A percentile compares a stretch with the other conserved stretches of the same genome.
Evolutionary conservation across 345 rosid species (phyloP).

Genomic region (Citrus cavaleriei): DNA sequence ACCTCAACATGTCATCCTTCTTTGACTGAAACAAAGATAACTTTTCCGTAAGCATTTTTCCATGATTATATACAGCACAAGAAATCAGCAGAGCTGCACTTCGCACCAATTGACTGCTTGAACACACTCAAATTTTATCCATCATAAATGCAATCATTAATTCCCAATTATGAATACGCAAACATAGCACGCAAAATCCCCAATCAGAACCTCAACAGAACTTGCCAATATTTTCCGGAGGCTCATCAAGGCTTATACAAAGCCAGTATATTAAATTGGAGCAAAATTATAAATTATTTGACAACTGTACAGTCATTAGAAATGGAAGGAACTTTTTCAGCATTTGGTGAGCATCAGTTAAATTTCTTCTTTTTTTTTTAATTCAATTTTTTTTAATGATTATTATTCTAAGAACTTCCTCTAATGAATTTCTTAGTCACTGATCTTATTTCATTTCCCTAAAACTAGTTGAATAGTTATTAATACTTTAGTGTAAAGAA

Average conservation of each 20-base stretch:
- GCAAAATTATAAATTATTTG: background rate
- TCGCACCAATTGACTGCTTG: background rate
- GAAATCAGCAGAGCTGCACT: background rate
- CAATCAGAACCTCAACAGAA: background rate
- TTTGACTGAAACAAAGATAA: constrained; percentile 42
- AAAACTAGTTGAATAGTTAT: too few species aligned
- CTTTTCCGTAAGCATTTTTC: background rate
- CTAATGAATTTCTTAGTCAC: background rate
- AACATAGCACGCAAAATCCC: background rate
- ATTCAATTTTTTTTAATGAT: too few species aligned
- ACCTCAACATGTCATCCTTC: constrained; percentile 67
- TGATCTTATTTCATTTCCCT: background rate
- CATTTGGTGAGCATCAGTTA: background rate
- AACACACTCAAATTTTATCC: background rate
- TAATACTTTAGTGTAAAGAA: background rate
- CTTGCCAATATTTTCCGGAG: background rate
- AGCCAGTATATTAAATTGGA: background rate
- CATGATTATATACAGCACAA: background rate
- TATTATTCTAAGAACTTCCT: background rate
- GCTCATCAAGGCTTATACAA: background rate
- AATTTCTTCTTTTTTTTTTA: too few species aligned
- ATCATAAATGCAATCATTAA: too few species aligned
- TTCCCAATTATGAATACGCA: too few species aligned
- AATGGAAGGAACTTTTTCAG: background rate
- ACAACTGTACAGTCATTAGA: background rate